Evolutionary conservation across 176 grass and related monocot genomes (phyloP), one percentile per base, ranked within the genome.

Genomic region (Elymus sibiricus): DNA sequence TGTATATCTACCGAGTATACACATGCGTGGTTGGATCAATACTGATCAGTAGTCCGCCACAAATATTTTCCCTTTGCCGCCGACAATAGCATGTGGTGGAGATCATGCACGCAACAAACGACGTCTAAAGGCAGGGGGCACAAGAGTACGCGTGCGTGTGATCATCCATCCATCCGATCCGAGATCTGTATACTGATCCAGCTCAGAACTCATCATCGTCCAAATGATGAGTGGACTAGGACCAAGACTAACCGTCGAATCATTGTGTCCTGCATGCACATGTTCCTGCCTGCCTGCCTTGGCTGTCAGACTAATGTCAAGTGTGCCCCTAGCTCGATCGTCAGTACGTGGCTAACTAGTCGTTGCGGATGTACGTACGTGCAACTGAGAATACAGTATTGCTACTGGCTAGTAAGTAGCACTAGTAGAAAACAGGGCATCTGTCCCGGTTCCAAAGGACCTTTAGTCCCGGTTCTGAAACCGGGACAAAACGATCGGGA

Each of bases 11-110:
- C 11, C 0, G 11, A 4, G 43, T 44, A 44, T 44, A 1, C 13
- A 44, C 43, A 44, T 44, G 3, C 43, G 13, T 13, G 12, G 3
- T 44, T 44, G 12, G 43, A 44, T 44, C 43, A 43, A 0, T 43
- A 12, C 42, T 43, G 11, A 43, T 43, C 42, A 1, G 44, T 47
- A 15, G 44, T 15, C 44, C 12, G 4, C 1, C 43, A 14, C 44
- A 46, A 5, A 47, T 47, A 15, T 6, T 7, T 8, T 38, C 37
- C 37, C 37, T 6, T 8, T 47, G 4, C 1, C 44, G 44, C 60
- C 77, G 44, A 90, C 89, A 83, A 37, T 42, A 26, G 58, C 89
- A 74, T 59, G 89, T 70, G 64, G 74, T 79, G 74, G 42, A 83
- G 55, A 87, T 87, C 51, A 87, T 83, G 69, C 82, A 62, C 14